A percentile compares a stretch with the other conserved stretches of the same genome.
Evolutionary conservation across 169 alveolate genomes (phyloP).

Genomic region (Plasmodium gaboni): DNA sequence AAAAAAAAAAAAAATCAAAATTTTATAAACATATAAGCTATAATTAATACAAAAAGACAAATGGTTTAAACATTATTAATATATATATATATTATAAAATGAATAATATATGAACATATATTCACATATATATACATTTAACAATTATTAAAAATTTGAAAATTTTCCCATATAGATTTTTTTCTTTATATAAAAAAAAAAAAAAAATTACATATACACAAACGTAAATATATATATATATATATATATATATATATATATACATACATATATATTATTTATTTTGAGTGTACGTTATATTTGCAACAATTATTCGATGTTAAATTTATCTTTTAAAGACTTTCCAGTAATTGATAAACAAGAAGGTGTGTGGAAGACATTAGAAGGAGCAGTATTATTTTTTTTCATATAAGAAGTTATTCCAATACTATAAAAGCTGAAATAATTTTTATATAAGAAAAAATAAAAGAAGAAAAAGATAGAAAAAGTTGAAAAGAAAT

Average conservation of each 20-base stretch:
- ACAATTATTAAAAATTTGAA: too few species aligned
- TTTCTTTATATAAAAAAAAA: conserved; percentile 14
- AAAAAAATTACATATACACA: conserved; percentile 10
- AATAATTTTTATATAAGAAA: conserved; percentile 70
- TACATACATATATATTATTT: background rate
- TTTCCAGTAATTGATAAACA: conserved; percentile 1
- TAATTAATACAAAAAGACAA: too few species aligned
- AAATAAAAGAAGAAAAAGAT: conserved; percentile 69
- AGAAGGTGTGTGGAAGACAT: conserved; percentile 23
- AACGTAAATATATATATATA: background rate
- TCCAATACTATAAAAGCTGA: conserved; percentile 74
- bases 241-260: background rate
- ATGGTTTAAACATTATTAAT: too few species aligned
- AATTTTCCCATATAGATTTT: background rate
- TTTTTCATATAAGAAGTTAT: conserved; percentile 45
- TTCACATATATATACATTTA: too few species aligned
- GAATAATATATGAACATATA: too few species aligned
- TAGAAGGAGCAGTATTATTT: background rate
- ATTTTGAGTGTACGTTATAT: background rate
- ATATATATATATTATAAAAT: too few species aligned
- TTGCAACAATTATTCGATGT: conserved; percentile 9
- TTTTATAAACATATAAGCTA: too few species aligned
- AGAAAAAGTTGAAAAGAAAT: conserved; percentile 76
- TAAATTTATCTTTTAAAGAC: conserved; percentile 33
- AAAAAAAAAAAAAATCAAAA: too few species aligned